Conservation (phyloP, 2,329 filamentous ascomycete genomes). For the Huntiella omanensis region DNA sequence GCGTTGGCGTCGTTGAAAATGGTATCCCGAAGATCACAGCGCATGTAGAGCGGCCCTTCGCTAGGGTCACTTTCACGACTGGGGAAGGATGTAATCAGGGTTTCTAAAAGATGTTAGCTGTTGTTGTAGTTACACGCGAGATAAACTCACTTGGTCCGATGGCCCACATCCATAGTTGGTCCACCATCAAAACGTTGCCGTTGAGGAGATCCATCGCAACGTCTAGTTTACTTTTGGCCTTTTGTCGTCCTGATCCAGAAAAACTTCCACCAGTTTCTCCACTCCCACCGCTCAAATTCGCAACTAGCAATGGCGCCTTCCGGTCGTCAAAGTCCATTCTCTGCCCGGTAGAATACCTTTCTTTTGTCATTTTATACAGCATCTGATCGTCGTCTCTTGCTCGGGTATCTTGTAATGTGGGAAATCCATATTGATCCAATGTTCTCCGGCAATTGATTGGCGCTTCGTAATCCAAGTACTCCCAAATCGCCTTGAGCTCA, state of each 20-base stretch:
- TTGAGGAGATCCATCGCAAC: slow-evolving; percentile 23
- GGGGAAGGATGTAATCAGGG: slow-evolving; percentile 34
- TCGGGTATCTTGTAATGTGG: slow-evolving; percentile 38
- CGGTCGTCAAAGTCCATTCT: slow-evolving; percentile 1
- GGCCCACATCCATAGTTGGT: slow-evolving; percentile 45
- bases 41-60: slow-evolving; percentile 36
- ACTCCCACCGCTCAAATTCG: slow-evolving; percentile 1
- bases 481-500: slow-evolving; percentile 43
- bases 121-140: fast-evolving
- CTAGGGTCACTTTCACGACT: slow-evolving; percentile 33
- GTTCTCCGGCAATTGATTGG: slow-evolving; percentile 43
- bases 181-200: slow-evolving; percentile 46
- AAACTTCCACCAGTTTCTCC: neutral
- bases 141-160: slow-evolving; percentile 29
- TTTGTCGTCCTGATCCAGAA: neutral
- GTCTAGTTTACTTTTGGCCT: slow-evolving; percentile 13
- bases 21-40: slow-evolving; percentile 43
- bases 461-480: slow-evolving; percentile 40
- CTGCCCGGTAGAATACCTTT: slow-evolving; percentile 16
- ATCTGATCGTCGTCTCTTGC: slow-evolving; percentile 47
- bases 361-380: slow-evolving; percentile 45
- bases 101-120: slow-evolving; percentile 20
- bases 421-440: slow-evolving; percentile 45
- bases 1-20: slow-evolving; percentile 49
- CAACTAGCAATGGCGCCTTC: slow-evolving; percentile 1